These are phyloP conservation scores for Zygotorulaspora chibaensis DNA, from an alignment of 805 yeast species.

Conservation along the genomic window DNA sequence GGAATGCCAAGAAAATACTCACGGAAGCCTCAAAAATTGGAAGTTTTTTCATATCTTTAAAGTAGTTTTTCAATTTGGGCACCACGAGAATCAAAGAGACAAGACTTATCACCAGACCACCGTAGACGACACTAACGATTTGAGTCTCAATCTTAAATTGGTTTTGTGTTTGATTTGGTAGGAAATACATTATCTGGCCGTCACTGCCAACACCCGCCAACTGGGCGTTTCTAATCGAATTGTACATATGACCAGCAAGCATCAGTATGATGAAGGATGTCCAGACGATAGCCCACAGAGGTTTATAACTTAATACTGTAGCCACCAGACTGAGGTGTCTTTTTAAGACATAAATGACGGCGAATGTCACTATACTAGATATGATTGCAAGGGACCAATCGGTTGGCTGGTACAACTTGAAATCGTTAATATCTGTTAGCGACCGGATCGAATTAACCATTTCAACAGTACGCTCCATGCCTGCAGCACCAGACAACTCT, in stretches of 20 bases:
- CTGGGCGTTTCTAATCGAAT: constrained; percentile 70
- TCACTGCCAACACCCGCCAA: constrained; percentile 41
- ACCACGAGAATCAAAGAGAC: constrained; percentile 56
- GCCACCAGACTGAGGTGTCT: constrained; percentile 37
- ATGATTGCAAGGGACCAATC: constrained; percentile 38
- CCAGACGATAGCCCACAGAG: constrained; percentile 64
- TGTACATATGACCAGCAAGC: constrained; percentile 90
- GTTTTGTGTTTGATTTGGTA: constrained; percentile 59
- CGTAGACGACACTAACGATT: constrained; percentile 69
- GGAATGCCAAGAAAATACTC: constrained; percentile 46
- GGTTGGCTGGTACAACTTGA: constrained; percentile 35
- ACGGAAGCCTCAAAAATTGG: constrained; percentile 18
- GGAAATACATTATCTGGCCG: constrained; percentile 49
- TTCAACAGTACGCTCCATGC: constrained; percentile 33
- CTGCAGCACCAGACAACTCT: constrained; percentile 35
- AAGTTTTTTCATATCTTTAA: constrained; percentile 37
- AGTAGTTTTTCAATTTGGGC: constrained; percentile 36
- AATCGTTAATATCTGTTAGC: constrained; percentile 25
- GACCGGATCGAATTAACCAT: constrained; percentile 30
- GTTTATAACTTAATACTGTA: constrained; percentile 44
- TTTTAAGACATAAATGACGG: constrained; percentile 33
- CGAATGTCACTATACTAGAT: constrained; percentile 36
- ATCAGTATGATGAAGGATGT: constrained; percentile 68
- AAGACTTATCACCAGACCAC: constrained; percentile 55
- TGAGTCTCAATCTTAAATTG: constrained; percentile 92